Evolutionary conservation across 441 rosid species (phyloP).

Genomic region (Syzygium syzygioides): DNA sequence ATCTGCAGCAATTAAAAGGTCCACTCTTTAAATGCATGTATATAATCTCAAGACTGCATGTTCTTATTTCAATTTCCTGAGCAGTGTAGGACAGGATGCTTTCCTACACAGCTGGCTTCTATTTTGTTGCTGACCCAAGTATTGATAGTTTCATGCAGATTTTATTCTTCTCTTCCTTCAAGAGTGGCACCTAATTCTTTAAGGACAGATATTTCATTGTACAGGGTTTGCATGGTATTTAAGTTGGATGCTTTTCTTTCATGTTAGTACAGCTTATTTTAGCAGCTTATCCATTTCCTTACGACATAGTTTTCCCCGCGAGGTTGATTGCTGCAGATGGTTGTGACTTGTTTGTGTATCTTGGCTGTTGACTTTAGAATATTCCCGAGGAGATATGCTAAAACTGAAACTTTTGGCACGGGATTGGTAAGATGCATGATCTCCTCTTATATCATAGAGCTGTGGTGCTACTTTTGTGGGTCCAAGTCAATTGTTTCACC

Average conservation of each 20-base stretch:
- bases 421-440: slow-evolving; percentile 56
- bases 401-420: slow-evolving; percentile 85
- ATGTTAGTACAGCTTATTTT: neutral
- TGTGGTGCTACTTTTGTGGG: neutral
- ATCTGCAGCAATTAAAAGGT: slow-evolving; percentile 60
- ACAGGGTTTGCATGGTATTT: slow-evolving; percentile 64
- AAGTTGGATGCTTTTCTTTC: neutral
- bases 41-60: neutral
- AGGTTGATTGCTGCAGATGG: slow-evolving; percentile 50
- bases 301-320: slow-evolving; percentile 7
- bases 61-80: neutral
- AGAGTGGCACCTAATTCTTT: slow-evolving; percentile 32
- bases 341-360: slow-evolving; percentile 76
- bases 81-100: neutral
- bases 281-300: slow-evolving; percentile 7
- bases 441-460: neutral
- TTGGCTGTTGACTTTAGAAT: slow-evolving; percentile 90
- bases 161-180: slow-evolving; percentile 25
- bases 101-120: neutral
- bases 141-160: slow-evolving; percentile 21
- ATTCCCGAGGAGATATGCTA: slow-evolving; percentile 83
- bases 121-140: slow-evolving; percentile 2
- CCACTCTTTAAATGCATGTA: neutral
- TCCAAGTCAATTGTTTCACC: neutral
- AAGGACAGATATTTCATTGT: slow-evolving; percentile 55